Conservation (phyloP, 1,284 basidiomycete genomes). For the Ceratobasidium sp. region DNA sequence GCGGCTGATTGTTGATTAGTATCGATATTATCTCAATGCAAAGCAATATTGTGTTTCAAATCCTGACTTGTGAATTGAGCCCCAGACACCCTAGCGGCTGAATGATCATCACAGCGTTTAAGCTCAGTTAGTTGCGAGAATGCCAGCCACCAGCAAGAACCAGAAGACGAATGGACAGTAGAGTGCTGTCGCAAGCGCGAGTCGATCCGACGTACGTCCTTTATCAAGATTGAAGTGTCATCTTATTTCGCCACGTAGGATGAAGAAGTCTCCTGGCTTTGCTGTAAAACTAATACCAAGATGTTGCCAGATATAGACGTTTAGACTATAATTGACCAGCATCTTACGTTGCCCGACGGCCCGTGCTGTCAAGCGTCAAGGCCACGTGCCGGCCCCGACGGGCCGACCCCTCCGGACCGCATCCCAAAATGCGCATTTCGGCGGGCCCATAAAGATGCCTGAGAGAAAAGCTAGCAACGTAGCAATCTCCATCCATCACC, state of each 20-base stretch:
- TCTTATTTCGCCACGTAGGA: background rate
- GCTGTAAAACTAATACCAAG: background rate
- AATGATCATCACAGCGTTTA: too few relatives aligned
- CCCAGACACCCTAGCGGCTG: too few relatives aligned
- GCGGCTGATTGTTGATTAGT: too few relatives aligned
- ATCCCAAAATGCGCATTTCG: background rate
- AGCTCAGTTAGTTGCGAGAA: too few relatives aligned
- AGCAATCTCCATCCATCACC: background rate
- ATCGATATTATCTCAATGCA: too few relatives aligned
- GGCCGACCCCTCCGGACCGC: constrained; percentile 3
- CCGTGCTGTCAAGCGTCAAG: background rate
- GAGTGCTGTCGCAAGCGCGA: too few relatives aligned
- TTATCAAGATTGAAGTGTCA: background rate
- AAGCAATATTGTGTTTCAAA: too few relatives aligned
- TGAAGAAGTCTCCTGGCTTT: background rate
- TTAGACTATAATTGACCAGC: background rate
- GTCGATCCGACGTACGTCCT: too few relatives aligned
- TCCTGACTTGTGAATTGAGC: too few relatives aligned
- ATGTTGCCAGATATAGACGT: background rate
- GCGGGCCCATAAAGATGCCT: constrained; percentile 23
- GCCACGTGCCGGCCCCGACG: constrained; percentile 23
- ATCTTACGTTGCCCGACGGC: background rate
- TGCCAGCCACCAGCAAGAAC: too few relatives aligned
- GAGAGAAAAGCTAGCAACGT: constrained; percentile 9
- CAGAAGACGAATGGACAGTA: too few relatives aligned